phyloP scores from a whole-genome alignment of 495 filamentous ascomycete genomes.

The Astrothelium subdiscretum region DNA sequence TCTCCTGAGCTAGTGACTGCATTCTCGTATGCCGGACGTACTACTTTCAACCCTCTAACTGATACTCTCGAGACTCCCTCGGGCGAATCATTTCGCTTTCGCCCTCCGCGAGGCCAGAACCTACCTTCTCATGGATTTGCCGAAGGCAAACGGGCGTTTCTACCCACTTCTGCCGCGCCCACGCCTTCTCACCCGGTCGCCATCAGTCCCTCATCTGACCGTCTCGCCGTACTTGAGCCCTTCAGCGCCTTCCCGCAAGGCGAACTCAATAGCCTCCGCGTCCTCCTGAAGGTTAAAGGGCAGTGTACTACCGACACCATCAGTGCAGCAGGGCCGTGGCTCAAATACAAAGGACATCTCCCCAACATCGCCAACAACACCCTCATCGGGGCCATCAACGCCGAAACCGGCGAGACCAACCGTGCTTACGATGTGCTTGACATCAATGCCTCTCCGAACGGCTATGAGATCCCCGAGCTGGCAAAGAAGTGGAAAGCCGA shows the following conservation, averaged over 20 bases:
- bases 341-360: conserved; percentile 98
- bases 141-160: conserved; percentile 60
- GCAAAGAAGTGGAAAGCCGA: conserved; percentile 66
- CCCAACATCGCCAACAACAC: conserved; percentile 97
- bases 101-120: conserved; percentile 63
- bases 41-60: conserved; percentile 92
- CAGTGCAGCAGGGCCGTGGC: conserved; percentile 91
- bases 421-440: conserved; percentile 85
- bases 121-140: conserved; percentile 73
- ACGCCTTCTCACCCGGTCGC: conserved; percentile 53
- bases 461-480: conserved; percentile 67
- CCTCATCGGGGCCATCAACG: conserved; percentile 86
- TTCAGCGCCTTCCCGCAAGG: conserved; percentile 71
- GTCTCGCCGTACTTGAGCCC: conserved; percentile 82
- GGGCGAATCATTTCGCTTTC: conserved; percentile 75
- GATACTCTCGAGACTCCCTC: conserved; percentile 73
- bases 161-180: conserved; percentile 58
- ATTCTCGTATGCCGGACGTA: conserved; percentile 82
- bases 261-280: conserved; percentile 61
- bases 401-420: conserved; percentile 84
- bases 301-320: conserved; percentile 99
- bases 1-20: conserved; percentile 94
- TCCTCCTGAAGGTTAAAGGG: conserved; percentile 89
- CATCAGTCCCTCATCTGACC: conserved; percentile 73
- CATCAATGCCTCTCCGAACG: conserved; percentile 45